Evolutionary conservation across 2,329 filamentous ascomycete species (phyloP).

Genomic region (Cadophora luteo-olivacea): DNA sequence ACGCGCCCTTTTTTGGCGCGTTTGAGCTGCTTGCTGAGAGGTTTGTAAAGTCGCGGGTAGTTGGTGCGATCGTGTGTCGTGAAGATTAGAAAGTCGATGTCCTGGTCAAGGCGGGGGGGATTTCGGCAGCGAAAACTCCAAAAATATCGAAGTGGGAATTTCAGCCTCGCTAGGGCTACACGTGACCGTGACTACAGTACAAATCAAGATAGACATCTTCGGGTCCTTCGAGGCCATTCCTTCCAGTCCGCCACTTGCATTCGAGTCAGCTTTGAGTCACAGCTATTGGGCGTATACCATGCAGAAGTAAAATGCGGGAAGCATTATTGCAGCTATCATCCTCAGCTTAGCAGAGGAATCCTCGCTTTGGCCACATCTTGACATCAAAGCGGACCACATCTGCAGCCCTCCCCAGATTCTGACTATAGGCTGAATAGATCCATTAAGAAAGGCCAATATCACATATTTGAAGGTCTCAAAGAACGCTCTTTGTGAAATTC

Average conservation of each 20-base stretch:
- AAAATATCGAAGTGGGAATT: slow-evolving; percentile 21
- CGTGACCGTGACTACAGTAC: not conserved
- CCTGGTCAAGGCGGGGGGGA: slow-evolving; percentile 6
- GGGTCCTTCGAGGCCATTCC: not conserved
- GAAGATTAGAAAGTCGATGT: slow-evolving; percentile 2
- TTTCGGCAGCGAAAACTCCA: slow-evolving; percentile 17
- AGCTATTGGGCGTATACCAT: slow-evolving; percentile 11
- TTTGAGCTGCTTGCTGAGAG: not conserved
- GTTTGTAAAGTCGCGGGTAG: not conserved
- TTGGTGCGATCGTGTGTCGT: not conserved
- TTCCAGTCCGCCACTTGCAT: slow-evolving; percentile 2
- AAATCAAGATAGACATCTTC: slow-evolving; percentile 5
- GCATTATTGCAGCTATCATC: slow-evolving; percentile 20
- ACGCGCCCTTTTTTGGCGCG: not conserved
- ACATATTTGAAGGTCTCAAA: not conserved
- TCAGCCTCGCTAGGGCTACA: slow-evolving; percentile 18
- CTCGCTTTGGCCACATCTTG: slow-evolving; percentile 27
- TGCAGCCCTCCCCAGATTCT: slow-evolving; percentile 21
- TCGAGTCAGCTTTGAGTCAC: slow-evolving; percentile 9
- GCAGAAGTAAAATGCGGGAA: slow-evolving; percentile 26
- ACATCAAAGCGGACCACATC: slow-evolving; percentile 22
- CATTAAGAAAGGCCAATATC: slow-evolving; percentile 30
- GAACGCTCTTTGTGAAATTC: not conserved
- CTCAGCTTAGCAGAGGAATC: slow-evolving; percentile 26
- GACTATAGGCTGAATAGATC: slow-evolving; percentile 31